Evolutionary conservation across 768 basidiomycete species (phyloP).

Genomic region (Pleurotus tuoliensis): DNA sequence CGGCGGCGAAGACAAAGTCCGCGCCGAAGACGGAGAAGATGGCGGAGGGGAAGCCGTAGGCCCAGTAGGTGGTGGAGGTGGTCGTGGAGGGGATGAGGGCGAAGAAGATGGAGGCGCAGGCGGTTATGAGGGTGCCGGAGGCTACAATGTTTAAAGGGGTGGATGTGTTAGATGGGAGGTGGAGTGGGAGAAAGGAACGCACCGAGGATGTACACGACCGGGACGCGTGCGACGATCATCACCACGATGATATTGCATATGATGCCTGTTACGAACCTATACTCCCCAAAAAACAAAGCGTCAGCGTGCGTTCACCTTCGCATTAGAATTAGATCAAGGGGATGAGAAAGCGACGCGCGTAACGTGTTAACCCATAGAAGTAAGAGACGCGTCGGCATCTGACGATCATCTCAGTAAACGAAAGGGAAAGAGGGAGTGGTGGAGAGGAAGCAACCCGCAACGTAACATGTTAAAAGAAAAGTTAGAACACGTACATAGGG

Average conservation of each 20-base stretch:
- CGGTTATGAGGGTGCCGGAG: slow-evolving; percentile 56
- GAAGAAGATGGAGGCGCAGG: slow-evolving; percentile 57
- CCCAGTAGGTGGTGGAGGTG: slow-evolving; percentile 68
- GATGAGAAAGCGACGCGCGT: no score
- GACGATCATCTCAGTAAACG: no score
- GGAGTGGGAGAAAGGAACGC: slow-evolving; percentile 13
- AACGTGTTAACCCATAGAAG: no score
- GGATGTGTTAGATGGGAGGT: no score
- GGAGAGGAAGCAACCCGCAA: no score
- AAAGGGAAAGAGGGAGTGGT: no score
- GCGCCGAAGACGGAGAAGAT: slow-evolving; percentile 66
- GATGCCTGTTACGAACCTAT: slow-evolving; percentile 48
- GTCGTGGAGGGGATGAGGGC: slow-evolving; percentile 56
- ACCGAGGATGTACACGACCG: slow-evolving; percentile 59
- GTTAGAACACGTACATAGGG: slow-evolving; percentile 42
- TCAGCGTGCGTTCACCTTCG: no score
- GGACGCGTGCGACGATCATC: slow-evolving; percentile 49
- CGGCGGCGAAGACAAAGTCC: slow-evolving; percentile 72
- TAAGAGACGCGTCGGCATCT: no score
- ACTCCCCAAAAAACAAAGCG: no score
- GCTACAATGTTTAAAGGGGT: slow-evolving; percentile 3
- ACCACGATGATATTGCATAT: slow-evolving; percentile 66
- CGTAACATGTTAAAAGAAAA: no score
- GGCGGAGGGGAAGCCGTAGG: slow-evolving; percentile 68
- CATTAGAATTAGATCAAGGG: no score